phyloP scores from a whole-genome alignment of 306 rosid species.

The Quercus parvula region DNA sequence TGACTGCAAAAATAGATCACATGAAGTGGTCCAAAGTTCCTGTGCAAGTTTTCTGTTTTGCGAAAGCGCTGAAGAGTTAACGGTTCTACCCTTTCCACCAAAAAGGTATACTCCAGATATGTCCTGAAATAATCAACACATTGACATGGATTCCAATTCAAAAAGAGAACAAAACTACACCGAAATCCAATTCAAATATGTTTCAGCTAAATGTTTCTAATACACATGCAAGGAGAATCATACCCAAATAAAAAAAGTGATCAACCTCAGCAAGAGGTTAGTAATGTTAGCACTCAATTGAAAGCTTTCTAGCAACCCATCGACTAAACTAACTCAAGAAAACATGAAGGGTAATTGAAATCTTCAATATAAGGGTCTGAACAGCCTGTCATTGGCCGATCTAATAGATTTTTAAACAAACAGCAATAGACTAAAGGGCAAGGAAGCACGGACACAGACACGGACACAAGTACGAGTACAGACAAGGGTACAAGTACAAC shows the following conservation, averaged over 20 bases:
- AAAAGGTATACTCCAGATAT: constrained; percentile 72
- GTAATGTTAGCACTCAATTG: neutral
- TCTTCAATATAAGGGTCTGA: neutral
- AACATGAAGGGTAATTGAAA: neutral
- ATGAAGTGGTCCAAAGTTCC: constrained; percentile 74
- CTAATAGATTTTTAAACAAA: neutral
- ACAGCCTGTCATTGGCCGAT: neutral
- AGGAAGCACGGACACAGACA: too few species aligned
- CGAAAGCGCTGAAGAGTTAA: constrained; percentile 61
- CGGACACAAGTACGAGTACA: too few species aligned
- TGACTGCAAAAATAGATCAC: constrained; percentile 47
- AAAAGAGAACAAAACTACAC: neutral
- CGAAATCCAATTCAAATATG: neutral
- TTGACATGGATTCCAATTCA: neutral
- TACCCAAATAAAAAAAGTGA: neutral
- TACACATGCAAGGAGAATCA: neutral
- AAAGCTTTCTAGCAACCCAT: neutral
- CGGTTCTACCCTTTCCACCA: constrained; percentile 69
- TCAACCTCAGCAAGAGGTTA: neutral
- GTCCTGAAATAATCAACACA: constrained; percentile 44
- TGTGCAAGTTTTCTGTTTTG: constrained; percentile 47
- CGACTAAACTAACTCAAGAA: neutral
- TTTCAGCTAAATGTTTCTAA: neutral
- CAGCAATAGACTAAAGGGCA: neutral
- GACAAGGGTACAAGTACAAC: too few species aligned